Base-by-base conservation (phyloP, 768 basidiomycete species). In the Xerocomellus chrysenteron region DNA sequence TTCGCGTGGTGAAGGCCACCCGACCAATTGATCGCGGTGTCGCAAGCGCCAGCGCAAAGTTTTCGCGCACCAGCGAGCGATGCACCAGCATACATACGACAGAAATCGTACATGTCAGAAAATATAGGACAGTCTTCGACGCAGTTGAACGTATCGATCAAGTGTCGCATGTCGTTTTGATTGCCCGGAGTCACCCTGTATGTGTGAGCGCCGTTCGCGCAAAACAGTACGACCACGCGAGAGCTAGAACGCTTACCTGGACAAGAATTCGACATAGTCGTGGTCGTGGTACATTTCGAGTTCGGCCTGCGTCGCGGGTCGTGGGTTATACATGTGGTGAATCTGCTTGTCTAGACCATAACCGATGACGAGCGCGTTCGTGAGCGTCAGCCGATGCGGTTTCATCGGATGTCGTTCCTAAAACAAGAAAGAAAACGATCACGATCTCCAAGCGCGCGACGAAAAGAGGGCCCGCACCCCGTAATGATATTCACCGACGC, bases 351-450 rank as follows among this genome's bases (percentile, higher is more conserved):
- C 94, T 16, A 99, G 77, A 16, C 94, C 96, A 67, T 98, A 99
- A 0, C 95, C 96, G 73, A 96, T 83, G 13, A 98, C 95, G 46
- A 99, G 82, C 2, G 94, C 87, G 63, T 98, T 99, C 17, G 97
- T 98, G 52, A 99, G 73, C 3, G 96, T 94, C n/a, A 99, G 75
- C 26, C 96, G 82, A 65, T 97, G 94, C 5, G 96, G 96, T 72
- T 98, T 97, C 96, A 99, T 99, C 3, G 96, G 96, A 75, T 99
- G 96, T 47, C 89, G 84, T 82, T 97, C 94, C 96, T 98, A 63
- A 42, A 46, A 56, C 43, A 50, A 26, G 5, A 21, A 11, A 30
- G 11, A 40, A 28, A 28, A 4, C 11, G 41, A 42, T 57, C 54
- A 52, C 60, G 43, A 47, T 44, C 41, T 43, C 30, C 26, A 9